These are phyloP conservation scores for Cladobotryum mycophilum DNA, from an alignment of 2,329 filamentous ascomycete genomes.

Conservation along the genomic window DNA sequence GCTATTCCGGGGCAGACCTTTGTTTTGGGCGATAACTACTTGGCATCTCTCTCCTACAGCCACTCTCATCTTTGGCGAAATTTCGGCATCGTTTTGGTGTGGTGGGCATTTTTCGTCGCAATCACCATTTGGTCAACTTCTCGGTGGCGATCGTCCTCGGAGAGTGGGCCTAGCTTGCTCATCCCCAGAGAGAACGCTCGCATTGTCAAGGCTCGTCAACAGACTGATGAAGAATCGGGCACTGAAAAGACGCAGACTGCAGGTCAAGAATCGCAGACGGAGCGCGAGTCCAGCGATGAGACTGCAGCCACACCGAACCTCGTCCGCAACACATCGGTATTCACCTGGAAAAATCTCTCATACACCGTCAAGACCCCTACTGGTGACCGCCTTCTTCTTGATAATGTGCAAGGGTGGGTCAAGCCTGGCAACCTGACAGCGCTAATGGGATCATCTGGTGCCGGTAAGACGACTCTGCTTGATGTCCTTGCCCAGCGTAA, in stretches of 20 bases:
- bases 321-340: constrained; percentile 58
- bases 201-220: constrained; percentile 22
- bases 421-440: constrained; percentile 73
- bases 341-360: constrained; percentile 67
- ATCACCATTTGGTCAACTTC: constrained; percentile 53
- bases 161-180: constrained; percentile 48
- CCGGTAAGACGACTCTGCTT: constrained; percentile 79
- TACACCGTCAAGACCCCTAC: constrained; percentile 60
- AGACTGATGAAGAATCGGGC: constrained; percentile 44
- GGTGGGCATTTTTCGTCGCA: constrained; percentile 53
- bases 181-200: constrained; percentile 55
- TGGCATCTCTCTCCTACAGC: constrained; percentile 48
- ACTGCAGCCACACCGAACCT: constrained; percentile 27
- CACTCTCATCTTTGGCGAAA: constrained; percentile 52
- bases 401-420: constrained; percentile 78
- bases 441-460: constrained; percentile 75
- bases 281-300: constrained; percentile 16
- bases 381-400: constrained; percentile 62
- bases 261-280: too few relatives aligned
- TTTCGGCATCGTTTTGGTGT: constrained; percentile 57
- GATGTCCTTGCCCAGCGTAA: constrained; percentile 77
- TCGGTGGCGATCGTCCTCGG: constrained; percentile 48
- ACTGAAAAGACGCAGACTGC: constrained; percentile 17
- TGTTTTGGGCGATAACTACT: constrained; percentile 53
- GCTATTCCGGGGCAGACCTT: constrained; percentile 41